Evolutionary conservation across 768 basidiomycete genomes (phyloP), one percentile per base, ranked within the genome.

Genomic region (Boletus coccyginus): DNA sequence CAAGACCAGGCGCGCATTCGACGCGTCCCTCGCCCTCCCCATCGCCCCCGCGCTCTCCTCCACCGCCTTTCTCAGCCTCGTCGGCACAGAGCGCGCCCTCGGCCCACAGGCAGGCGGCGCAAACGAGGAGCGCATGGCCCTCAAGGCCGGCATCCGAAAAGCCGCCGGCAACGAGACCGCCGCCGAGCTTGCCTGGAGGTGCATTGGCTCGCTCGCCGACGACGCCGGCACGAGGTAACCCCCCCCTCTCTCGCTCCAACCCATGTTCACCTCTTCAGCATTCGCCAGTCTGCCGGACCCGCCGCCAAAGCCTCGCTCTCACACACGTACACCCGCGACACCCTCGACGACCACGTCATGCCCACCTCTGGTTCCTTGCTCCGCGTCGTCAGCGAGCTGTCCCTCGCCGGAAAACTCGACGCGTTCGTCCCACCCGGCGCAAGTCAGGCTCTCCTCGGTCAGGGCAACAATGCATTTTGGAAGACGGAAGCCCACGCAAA

Each of bases 241-340:
- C 32, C 46, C 40, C 27, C 16, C 46, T 55, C 24, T 43, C 27
- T 46, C 36, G 0, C n/a, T 41, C 33, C 14, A 0, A 16, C 38
- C 11, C 45, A 16, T 50, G 35, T 57, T 62, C 32, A 64, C 46
- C 41, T 21, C 42, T 41, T 32, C 61, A 95, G 93, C 56, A 89
- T 96, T 52, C 86, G 97, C 33, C 83, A 90, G 66, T 80, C 88
- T 1, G 94, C 95, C 0, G 92, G 93, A 0, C 82, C 84, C 24
- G 82, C 86, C 0, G 69, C 85, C 57, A 98, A 98, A 72, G 94
- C 94, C 0, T 82, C 93, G 0, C 43, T 98, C 2, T 87, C 86
- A 13, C 91, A 98, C 65, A 84, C 84, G 0, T 92, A 83, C 71
- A 75, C 81, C 3, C 74, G 81, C 16, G 92, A 98, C 70, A 63